Conservation (phyloP, 352 stramenopile genomes). For the Globisporangium takayamanum region DNA sequence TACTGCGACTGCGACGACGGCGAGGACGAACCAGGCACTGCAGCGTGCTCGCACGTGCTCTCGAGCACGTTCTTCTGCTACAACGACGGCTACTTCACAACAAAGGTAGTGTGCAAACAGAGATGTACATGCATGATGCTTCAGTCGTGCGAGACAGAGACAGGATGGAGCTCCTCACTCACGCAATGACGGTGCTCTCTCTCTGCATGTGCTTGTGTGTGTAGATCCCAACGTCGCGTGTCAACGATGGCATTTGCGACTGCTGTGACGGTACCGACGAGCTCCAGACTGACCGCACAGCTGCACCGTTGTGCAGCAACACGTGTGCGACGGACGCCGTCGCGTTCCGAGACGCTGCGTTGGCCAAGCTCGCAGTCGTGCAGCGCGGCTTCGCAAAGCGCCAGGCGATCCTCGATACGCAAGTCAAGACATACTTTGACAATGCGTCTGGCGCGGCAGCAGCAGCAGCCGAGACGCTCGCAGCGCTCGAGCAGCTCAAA, state of each 20-base stretch:
- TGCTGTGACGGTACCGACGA: conserved; percentile 97
- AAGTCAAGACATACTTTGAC: conserved; percentile 42
- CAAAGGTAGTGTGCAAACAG: conserved; percentile 24
- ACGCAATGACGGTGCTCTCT: neutral
- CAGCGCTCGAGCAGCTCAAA: conserved; percentile 36
- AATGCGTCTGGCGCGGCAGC: conserved; percentile 21
- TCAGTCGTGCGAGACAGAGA: neutral
- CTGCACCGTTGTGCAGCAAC: conserved; percentile 26
- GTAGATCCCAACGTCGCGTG: conserved; percentile 66
- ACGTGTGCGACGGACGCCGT: conserved; percentile 38
- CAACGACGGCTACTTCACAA: conserved; percentile 54
- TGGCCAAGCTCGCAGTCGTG: conserved; percentile 32
- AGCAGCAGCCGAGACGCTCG: conserved; percentile 28
- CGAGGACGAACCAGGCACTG: conserved; percentile 84
- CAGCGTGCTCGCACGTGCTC: conserved; percentile 61
- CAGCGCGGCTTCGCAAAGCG: conserved; percentile 44
- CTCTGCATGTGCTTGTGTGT: neutral
- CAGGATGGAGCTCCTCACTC: too few species aligned
- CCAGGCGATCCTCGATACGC: conserved; percentile 25
- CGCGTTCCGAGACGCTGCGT: conserved; percentile 27
- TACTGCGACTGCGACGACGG: conserved; percentile 92
- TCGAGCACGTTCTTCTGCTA: conserved; percentile 60
- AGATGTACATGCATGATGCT: neutral
- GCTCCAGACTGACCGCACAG: conserved; percentile 3
- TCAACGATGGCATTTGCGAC: conserved; percentile 96